Percentiles rank a stretch among this genome's conserved stretches.
Evolutionary conservation across 2,329 filamentous ascomycete genomes (phyloP).

Genomic region (Diplodia intermedia): DNA sequence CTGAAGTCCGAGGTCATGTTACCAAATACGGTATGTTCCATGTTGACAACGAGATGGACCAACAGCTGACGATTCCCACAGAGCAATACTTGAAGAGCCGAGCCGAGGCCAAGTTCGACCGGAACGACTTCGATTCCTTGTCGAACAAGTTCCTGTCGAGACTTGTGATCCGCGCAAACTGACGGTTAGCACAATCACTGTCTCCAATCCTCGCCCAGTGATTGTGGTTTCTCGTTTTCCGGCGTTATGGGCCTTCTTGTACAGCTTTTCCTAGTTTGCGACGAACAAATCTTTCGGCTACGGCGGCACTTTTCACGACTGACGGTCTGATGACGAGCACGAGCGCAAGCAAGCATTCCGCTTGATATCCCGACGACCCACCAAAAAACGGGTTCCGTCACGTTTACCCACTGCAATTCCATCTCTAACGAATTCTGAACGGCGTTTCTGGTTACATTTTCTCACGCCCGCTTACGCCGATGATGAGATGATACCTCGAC

Average conservation of each 20-base stretch:
- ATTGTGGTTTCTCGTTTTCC: slow-evolving; percentile 13
- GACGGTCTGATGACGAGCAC: slow-evolving; percentile 32
- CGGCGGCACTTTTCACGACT: slow-evolving; percentile 32
- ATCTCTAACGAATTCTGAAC: slow-evolving; percentile 30
- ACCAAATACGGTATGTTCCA: slow-evolving; percentile 82
- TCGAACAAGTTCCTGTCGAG: slow-evolving; percentile 98
- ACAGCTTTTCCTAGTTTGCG: slow-evolving; percentile 32
- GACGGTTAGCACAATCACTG: slow-evolving; percentile 29
- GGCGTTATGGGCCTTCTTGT: slow-evolving; percentile 30
- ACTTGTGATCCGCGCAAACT: slow-evolving; percentile 94
- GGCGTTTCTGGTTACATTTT: slow-evolving; percentile 22
- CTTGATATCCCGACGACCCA: slow-evolving; percentile 32
- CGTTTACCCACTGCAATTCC: slow-evolving; percentile 31
- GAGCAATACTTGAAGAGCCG: slow-evolving; percentile 86
- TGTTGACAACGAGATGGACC: background rate
- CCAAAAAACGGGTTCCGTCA: slow-evolving; percentile 19
- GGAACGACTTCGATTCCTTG: slow-evolving; percentile 89
- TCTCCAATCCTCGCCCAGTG: slow-evolving; percentile 11
- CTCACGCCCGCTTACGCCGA: slow-evolving; percentile 31
- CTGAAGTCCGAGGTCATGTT: slow-evolving; percentile 90
- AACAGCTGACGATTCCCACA: slow-evolving; percentile 50
- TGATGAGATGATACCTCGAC: slow-evolving; percentile 32
- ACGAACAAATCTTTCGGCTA: slow-evolving; percentile 31
- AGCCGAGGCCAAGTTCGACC: slow-evolving; percentile 81
- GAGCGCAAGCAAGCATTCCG: slow-evolving; percentile 30